These are phyloP conservation scores for Croton setiger DNA, from an alignment of 441 rosid species.

Conservation along the genomic window DNA sequence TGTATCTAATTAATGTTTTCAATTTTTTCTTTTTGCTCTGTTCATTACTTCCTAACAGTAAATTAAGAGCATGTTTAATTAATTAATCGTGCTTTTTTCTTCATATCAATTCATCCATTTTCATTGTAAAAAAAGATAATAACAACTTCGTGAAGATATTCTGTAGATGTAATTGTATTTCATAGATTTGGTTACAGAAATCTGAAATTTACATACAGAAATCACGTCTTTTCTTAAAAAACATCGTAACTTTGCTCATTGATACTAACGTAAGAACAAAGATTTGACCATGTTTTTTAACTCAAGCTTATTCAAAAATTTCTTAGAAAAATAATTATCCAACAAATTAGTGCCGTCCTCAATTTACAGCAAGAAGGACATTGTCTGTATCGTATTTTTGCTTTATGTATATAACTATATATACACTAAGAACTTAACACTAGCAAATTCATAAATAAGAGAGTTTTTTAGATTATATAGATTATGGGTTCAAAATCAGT, in stretches of 20 bases:
- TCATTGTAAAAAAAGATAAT: neutral
- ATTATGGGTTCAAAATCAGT: neutral
- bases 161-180: too few relatives aligned
- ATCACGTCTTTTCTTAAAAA: too few relatives aligned
- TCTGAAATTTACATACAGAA: too few relatives aligned
- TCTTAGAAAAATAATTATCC: neutral
- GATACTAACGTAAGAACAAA: neutral
- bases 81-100: neutral
- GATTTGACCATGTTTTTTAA: neutral
- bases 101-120: neutral
- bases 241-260: neutral
- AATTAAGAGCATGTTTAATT: neutral
- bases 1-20: conserved; percentile 22
- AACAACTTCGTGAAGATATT: too few relatives aligned
- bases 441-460: too few relatives aligned
- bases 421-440: neutral
- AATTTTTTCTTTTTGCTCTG: neutral
- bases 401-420: neutral
- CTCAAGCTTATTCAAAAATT: neutral
- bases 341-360: neutral
- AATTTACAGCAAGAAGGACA: neutral
- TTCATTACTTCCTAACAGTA: conserved; percentile 10
- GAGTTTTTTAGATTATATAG: too few relatives aligned
- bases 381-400: neutral
- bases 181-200: too few relatives aligned